phyloP scores from a whole-genome alignment of 345 rosid species.

The Brassica juncea region DNA sequence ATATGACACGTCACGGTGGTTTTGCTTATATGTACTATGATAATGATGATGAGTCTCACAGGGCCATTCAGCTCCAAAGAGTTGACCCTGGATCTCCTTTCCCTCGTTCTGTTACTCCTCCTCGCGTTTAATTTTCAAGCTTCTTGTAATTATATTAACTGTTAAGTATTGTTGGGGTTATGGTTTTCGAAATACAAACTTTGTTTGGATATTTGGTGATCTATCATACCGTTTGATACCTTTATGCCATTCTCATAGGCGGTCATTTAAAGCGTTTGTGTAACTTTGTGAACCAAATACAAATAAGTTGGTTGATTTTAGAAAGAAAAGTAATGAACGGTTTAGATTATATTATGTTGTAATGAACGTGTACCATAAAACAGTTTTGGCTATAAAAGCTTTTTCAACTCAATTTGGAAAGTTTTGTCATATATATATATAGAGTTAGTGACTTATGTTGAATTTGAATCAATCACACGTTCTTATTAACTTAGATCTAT shows the following conservation, averaged over 20 bases:
- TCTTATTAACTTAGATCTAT: background rate
- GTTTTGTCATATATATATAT: background rate
- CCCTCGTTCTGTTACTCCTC: background rate
- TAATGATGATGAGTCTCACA: slow-evolving; percentile 46
- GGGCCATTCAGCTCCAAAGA: slow-evolving; percentile 40
- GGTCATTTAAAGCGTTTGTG: background rate
- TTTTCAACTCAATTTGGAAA: background rate
- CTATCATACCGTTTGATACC: background rate
- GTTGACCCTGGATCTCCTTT: slow-evolving; percentile 35
- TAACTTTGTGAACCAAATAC: too few species aligned
- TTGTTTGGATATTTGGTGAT: slow-evolving; percentile 13
- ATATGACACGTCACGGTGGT: slow-evolving; percentile 81
- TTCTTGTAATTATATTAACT: background rate
- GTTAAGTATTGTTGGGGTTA: background rate
- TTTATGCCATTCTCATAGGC: background rate
- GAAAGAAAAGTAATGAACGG: background rate
- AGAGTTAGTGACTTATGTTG: background rate
- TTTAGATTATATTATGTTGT: background rate
- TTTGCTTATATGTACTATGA: slow-evolving; percentile 76
- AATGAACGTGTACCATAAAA: background rate
- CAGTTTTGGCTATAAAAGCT: background rate
- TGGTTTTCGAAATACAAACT: slow-evolving; percentile 8
- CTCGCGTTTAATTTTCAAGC: background rate
- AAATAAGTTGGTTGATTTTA: background rate
- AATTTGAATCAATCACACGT: background rate